Evolutionary conservation across 148 eudicot genomes (phyloP).

Genomic region (Oxyria digyna): DNA sequence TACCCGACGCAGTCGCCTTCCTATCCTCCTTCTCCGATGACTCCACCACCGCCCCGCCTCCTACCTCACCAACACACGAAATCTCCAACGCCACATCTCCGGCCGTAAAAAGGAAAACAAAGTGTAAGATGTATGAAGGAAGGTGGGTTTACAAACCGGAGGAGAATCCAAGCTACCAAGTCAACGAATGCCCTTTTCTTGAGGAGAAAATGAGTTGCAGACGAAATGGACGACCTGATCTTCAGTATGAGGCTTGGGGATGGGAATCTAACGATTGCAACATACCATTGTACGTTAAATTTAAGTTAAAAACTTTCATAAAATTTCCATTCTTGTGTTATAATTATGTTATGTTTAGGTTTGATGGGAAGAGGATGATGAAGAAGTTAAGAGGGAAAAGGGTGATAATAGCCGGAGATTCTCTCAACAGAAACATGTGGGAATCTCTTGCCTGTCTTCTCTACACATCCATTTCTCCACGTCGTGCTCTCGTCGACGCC

Average conservation of each 20-base stretch:
- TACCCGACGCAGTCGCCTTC: not conserved
- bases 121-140: slow-evolving; percentile 24
- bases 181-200: slow-evolving; percentile 13
- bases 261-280: slow-evolving; percentile 32
- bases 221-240: slow-evolving; percentile 23
- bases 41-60: not conserved
- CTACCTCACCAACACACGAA: not conserved
- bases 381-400: slow-evolving; percentile 67
- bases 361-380: slow-evolving; percentile 4
- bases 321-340: not conserved
- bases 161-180: slow-evolving; percentile 12
- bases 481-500: not conserved
- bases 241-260: slow-evolving; percentile 18
- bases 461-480: slow-evolving; percentile 6
- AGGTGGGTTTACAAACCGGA: slow-evolving; percentile 22
- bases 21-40: not conserved
- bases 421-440: slow-evolving; percentile 94
- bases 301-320: not conserved
- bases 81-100: not conserved
- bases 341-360: not conserved
- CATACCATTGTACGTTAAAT: slow-evolving; percentile 23
- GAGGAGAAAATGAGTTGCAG: slow-evolving; percentile 19
- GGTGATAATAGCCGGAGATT: slow-evolving; percentile 80
- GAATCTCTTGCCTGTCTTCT: slow-evolving; percentile 90
- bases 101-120: not conserved